phyloP scores from a whole-genome alignment of 305 asterid species.

The Salvia sclarea region DNA sequence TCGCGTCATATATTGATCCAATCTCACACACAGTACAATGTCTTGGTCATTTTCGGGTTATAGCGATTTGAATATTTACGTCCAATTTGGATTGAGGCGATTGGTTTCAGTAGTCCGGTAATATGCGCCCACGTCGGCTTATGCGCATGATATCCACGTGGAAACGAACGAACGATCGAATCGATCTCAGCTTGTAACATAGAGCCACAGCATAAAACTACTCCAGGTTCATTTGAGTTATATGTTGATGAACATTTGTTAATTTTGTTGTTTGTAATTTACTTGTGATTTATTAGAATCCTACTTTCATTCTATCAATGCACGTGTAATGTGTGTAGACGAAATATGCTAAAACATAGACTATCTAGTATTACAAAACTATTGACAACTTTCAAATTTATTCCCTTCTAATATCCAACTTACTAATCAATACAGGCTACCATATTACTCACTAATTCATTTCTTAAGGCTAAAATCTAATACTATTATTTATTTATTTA shows the following conservation, averaged over 20 bases:
- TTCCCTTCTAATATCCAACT: no score
- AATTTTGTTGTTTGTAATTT: neutral
- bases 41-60: no score
- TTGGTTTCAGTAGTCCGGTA: neutral
- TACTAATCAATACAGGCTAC: no score
- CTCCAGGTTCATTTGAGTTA: neutral
- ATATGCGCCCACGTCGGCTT: neutral
- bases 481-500: no score
- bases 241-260: neutral
- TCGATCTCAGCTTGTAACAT: neutral
- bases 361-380: no score
- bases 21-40: no score
- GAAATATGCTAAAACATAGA: no score
- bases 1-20: no score
- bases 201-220: neutral
- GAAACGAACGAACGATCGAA: neutral
- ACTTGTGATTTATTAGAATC: neutral
- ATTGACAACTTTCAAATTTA: no score
- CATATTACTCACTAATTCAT: no score
- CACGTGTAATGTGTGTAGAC: neutral
- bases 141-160: neutral
- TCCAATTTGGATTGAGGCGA: neutral
- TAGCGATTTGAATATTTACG: neutral
- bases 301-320: neutral
- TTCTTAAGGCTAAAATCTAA: no score